phyloP scores from a whole-genome alignment of 306 rosid genomes.

The Ziziphus jujuba region DNA sequence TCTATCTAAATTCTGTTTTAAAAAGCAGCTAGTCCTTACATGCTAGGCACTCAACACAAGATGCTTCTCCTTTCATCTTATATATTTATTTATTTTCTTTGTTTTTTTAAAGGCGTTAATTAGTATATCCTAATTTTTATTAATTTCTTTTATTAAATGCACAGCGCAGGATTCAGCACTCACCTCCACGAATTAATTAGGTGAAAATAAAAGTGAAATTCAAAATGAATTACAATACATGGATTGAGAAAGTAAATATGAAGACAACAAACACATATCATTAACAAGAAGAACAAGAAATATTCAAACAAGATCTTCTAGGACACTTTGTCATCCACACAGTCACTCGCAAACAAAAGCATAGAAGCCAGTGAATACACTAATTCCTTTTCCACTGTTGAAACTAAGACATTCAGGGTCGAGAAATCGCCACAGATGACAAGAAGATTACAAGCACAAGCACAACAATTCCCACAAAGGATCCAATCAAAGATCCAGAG shows the following conservation, averaged over 20 bases:
- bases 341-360: not conserved
- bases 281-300: not conserved
- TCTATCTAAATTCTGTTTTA: not conserved
- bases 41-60: not conserved
- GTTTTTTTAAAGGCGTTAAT: too few species aligned
- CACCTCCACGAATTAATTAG: not conserved
- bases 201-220: too few species aligned
- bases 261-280: not conserved
- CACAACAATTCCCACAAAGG: conserved; percentile 41
- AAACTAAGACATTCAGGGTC: conserved; percentile 22
- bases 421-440: conserved; percentile 41
- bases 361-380: not conserved
- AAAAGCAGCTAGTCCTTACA: not conserved
- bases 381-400: not conserved
- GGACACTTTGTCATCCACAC: conserved; percentile 4
- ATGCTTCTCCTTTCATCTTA: too few species aligned
- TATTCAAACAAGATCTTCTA: not conserved
- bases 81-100: too few species aligned
- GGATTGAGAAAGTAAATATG: not conserved
- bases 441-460: conserved; percentile 40
- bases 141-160: too few species aligned
- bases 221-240: not conserved
- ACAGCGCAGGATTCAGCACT: not conserved
- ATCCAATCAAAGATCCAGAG: conserved; percentile 68
- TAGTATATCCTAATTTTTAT: too few species aligned